A percentile compares a stretch with the other conserved stretches of the same genome.
Conservation (phyloP, 2,329 filamentous ascomycete genomes). For the Sporothrix globosa region DNA sequence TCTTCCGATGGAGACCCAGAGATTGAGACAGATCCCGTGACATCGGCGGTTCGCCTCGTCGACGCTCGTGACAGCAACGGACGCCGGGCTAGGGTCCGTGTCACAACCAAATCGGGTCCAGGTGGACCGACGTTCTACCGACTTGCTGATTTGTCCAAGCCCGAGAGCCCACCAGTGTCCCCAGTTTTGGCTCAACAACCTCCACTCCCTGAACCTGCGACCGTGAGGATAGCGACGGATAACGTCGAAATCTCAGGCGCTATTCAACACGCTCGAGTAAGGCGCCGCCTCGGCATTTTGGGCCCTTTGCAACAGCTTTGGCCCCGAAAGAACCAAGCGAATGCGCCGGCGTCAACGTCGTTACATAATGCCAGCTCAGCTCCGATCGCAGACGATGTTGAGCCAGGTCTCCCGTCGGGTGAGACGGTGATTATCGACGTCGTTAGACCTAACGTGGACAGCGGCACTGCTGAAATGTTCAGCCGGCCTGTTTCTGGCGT, state of each 20-base stretch:
- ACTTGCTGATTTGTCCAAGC: neutral
- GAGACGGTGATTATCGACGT: constrained; percentile 36
- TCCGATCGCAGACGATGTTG: constrained; percentile 2
- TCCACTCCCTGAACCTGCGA: neutral
- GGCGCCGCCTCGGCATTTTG: neutral
- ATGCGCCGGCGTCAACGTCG: neutral
- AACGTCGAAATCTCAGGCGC: neutral
- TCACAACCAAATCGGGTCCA: constrained; percentile 4
- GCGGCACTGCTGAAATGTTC: constrained; percentile 11
- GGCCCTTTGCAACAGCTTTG: neutral
- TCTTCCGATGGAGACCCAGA: constrained; percentile 22
- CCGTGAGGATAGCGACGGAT: neutral
- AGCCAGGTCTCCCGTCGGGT: constrained; percentile 3
- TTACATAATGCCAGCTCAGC: neutral
- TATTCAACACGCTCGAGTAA: neutral
- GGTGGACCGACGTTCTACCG: constrained; percentile 22
- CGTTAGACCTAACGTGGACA: constrained; percentile 8
- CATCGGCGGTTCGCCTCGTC: constrained; percentile 4
- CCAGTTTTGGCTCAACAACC: neutral
- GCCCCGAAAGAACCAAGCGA: neutral
- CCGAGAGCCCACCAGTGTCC: neutral
- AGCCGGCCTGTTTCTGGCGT: neutral
- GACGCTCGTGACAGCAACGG: neutral
- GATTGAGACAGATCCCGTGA: constrained; percentile 10
- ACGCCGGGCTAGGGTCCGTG: constrained; percentile 10